Evolutionary conservation across 176 grass and related monocot genomes (phyloP), one percentile per base, ranked within the genome.

Genomic region (Juncus inflexus): DNA sequence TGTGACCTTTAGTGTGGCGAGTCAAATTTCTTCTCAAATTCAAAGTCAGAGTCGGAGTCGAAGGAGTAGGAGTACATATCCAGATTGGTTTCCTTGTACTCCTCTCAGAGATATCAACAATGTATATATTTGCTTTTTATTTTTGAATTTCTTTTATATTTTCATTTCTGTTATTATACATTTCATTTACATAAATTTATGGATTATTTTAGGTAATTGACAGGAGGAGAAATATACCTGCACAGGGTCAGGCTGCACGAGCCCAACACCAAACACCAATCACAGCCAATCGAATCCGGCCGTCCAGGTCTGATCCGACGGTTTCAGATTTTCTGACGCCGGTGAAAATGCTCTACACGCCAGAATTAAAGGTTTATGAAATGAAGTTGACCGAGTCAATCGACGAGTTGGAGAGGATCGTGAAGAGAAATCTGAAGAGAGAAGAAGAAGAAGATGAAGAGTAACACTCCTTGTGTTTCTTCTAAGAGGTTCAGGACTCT

Each of bases 101-200:
- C 88, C 88, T 54, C 88, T 91, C 35, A 66, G 74, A 40, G 80
- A 91, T 53, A 81, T 91, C 65, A 81, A 61, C 40, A 81, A 79
- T 63, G 89, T 91, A 28, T 28, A 49, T 72, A 53, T 28, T 28
- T 28, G 19, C 19, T 28, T 28, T 28, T 28, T 28, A 28, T 28
- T 28, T 28, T 28, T 28, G 19, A 28, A 28, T 28, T 28, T 28
- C 42, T 54, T 41, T 52, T 62, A 74, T 62, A 58, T 59, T 37
- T 61, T 42, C 15, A 11, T 6, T 65, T 9, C 73, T 61, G 61
- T 60, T 71, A 50, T 71, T 14, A 82, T 4, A 28, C 9, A 37
- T 42, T 40, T 61, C 4, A 53, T 47, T 43, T 36, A 37, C 57
- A 5, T 66, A 28, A 58, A 11, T 50, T 80, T 14, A 14, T 84